Percentiles rank a stretch among this genome's conserved stretches.
Conservation (phyloP, 352 stramenopile genomes). For the Globisporangium nodosum region DNA sequence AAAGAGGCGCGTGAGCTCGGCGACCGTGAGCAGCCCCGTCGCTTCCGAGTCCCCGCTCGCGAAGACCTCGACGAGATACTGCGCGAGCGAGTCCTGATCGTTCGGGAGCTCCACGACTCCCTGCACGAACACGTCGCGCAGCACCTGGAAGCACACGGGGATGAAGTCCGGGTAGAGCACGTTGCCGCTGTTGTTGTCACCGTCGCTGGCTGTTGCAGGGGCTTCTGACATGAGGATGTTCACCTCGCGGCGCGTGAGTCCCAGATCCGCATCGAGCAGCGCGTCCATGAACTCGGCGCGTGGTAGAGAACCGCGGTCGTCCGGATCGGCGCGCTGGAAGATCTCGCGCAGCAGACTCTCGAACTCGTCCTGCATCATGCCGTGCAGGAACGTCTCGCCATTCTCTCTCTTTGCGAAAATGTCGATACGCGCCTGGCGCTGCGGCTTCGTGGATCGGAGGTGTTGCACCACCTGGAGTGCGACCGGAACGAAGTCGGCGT, state of each 20-base stretch:
- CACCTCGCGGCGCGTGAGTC: slow-evolving; percentile 61
- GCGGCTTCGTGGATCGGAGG: slow-evolving; percentile 34
- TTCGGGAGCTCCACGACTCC: slow-evolving; percentile 57
- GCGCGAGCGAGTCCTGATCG: slow-evolving; percentile 58
- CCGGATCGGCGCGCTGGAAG: slow-evolving; percentile 58
- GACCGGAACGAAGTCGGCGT: slow-evolving; percentile 47
- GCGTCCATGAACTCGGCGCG: slow-evolving; percentile 62
- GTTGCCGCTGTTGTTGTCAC: slow-evolving; percentile 20
- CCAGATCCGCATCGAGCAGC: slow-evolving; percentile 64
- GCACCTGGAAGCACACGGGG: slow-evolving; percentile 49
- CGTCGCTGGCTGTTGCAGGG: neutral
- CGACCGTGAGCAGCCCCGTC: slow-evolving; percentile 54
- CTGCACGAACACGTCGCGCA: slow-evolving; percentile 46
- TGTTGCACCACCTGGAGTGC: slow-evolving; percentile 40
- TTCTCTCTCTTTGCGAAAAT: slow-evolving; percentile 34
- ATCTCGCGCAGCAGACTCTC: slow-evolving; percentile 75
- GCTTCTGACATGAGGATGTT: slow-evolving; percentile 68
- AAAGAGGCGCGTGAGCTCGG: slow-evolving; percentile 54
- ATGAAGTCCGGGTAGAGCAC: slow-evolving; percentile 56
- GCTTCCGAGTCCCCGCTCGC: slow-evolving; percentile 55
- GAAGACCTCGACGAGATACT: slow-evolving; percentile 75
- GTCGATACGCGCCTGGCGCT: slow-evolving; percentile 39
- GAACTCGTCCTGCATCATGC: slow-evolving; percentile 78
- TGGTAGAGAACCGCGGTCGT: slow-evolving; percentile 38
- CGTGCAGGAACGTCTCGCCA: slow-evolving; percentile 62